Base-by-base conservation (phyloP, 768 basidiomycete genomes). In the Russula dissimulans region DNA sequence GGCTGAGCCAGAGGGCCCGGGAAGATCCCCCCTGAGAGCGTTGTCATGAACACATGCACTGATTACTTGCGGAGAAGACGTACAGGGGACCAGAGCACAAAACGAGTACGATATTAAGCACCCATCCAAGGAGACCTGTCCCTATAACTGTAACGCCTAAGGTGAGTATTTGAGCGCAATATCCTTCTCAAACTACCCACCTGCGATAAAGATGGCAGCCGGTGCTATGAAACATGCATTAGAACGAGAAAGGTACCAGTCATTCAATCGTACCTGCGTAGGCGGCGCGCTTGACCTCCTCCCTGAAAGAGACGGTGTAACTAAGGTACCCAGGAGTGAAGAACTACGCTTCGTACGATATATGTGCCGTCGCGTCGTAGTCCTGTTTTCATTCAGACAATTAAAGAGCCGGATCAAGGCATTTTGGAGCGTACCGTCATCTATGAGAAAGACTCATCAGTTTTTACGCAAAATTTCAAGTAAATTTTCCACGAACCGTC, bases 51-150 rank as follows among this genome's bases (percentile, higher is more conserved):
- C 6, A 18, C 9, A 46, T 39, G 22, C 22, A 9, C 29, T 18
- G 29, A n/a, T 43, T 5, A n/a, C 6, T 38, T 54, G 10, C 34
- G 46, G 41, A 26, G 4, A 29, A 17, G 15, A 75, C 84, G 67
- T 62, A 85, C 84, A 89, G 74, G 56, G 83, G 81, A 7, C 89
- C 89, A 18, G 87, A 89, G 71, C 90, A 93, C 9, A 94, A 76
- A n/a, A 94, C 79, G 34, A 92, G 72, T 5, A 91, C 85, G 63
- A 95, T 88, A 72, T 94, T 95, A 61, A 93, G 78, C 9, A 94
- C 67, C 91, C 91, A 93, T 38, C 91, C 90, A 62, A 91, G 78
- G 47, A 87, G 72, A 56, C 86, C 86, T 4, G 87, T 89, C 5
- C 87, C 87, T 58, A 89, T 75, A 32, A 89, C 88, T 83, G 58